Conservation (phyloP, 2,329 filamentous ascomycete genomes). For the Arthroderma sp. region DNA sequence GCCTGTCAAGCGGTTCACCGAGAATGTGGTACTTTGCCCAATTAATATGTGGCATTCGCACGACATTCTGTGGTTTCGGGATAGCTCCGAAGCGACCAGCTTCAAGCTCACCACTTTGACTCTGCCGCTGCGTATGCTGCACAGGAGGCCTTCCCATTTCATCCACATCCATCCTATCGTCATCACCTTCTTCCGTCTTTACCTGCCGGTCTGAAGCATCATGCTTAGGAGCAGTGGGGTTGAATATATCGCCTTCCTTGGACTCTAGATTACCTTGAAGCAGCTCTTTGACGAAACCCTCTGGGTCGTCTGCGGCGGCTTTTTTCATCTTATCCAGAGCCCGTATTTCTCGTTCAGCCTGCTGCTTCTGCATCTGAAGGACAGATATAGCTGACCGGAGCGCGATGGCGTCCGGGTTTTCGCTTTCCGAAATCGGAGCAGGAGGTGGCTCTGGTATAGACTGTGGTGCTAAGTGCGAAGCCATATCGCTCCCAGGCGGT, state of each 20-base stretch:
- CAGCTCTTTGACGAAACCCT: slow-evolving; percentile 58
- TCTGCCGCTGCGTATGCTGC: not conserved
- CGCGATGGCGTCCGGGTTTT: slow-evolving; percentile 77
- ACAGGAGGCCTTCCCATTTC: not conserved
- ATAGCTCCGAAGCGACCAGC: slow-evolving; percentile 45
- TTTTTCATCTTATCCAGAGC: slow-evolving; percentile 56
- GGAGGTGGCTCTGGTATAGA: slow-evolving; percentile 27
- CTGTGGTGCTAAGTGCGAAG: not conserved
- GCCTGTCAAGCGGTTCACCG: slow-evolving; percentile 66
- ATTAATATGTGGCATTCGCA: slow-evolving; percentile 79
- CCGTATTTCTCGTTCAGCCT: slow-evolving; percentile 62
- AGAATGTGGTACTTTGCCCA: slow-evolving; percentile 92
- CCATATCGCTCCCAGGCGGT: not conserved
- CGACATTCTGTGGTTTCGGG: slow-evolving; percentile 66
- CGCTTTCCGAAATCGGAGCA: slow-evolving; percentile 34
- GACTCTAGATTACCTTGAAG: slow-evolving; percentile 46
- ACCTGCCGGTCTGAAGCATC: slow-evolving; percentile 20
- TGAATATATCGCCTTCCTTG: slow-evolving; percentile 22
- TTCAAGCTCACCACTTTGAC: not conserved
- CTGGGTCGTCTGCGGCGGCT: slow-evolving; percentile 56
- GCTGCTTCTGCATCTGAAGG: slow-evolving; percentile 71
- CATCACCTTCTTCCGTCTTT: slow-evolving; percentile 20
- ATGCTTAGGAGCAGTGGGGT: slow-evolving; percentile 22
- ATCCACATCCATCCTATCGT: slow-evolving; percentile 7
- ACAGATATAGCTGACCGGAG: slow-evolving; percentile 74